phyloP scores from a whole-genome alignment of 306 rosid genomes.

The Clitoria ternatea region DNA sequence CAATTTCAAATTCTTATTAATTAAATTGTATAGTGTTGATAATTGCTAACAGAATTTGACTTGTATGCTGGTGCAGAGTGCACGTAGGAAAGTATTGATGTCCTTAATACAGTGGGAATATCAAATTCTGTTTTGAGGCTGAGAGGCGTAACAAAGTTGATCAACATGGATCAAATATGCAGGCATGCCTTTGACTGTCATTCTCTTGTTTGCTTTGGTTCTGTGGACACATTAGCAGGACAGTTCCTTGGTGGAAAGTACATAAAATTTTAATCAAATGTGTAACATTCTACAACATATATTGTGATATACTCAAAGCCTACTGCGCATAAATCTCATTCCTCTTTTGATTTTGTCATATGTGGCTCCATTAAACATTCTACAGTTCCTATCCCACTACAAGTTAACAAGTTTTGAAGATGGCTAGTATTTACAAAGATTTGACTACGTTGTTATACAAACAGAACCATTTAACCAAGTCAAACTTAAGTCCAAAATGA shows the following conservation, averaged over 20 bases:
- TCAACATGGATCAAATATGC: conserved; percentile 59
- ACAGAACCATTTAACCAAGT: neutral
- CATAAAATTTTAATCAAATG: neutral
- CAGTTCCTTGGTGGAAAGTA: neutral
- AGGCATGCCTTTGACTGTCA: conserved; percentile 56
- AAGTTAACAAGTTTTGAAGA: neutral
- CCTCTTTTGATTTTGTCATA: neutral
- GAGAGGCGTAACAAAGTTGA: conserved; percentile 58
- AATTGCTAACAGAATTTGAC: too few relatives aligned
- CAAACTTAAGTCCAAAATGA: neutral
- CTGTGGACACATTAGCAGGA: conserved; percentile 25
- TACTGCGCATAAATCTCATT: neutral
- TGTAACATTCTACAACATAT: neutral
- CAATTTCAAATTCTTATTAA: too few relatives aligned
- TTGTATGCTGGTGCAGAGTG: conserved; percentile 40
- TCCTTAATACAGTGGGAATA: conserved; percentile 60
- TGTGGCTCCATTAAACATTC: neutral
- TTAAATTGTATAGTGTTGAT: too few relatives aligned
- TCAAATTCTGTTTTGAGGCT: conserved; percentile 63
- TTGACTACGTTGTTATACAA: neutral
- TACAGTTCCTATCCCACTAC: neutral
- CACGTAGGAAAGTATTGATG: conserved; percentile 62
- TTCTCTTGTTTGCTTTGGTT: conserved; percentile 42
- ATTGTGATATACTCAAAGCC: neutral
- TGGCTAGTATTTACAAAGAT: neutral